Conservation (phyloP, 2,329 filamentous ascomycete species). For the Lojkania enalia region DNA sequence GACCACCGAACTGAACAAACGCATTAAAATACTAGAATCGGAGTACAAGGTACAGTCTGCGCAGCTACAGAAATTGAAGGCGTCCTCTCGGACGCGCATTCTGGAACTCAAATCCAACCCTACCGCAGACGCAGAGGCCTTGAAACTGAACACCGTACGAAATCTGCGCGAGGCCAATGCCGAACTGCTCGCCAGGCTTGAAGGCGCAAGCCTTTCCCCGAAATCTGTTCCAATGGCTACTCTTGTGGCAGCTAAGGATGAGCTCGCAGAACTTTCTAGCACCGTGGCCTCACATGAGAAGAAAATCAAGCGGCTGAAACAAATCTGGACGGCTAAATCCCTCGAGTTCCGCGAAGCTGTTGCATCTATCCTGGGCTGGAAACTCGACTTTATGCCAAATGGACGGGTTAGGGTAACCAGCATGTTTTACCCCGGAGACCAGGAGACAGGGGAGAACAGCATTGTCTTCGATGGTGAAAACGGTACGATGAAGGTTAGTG, state of each 20-base stretch:
- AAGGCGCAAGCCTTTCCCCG: slow-evolving; percentile 42
- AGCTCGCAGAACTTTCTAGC: slow-evolving; percentile 64
- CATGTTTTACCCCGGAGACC: slow-evolving; percentile 73
- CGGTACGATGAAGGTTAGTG: slow-evolving; percentile 97
- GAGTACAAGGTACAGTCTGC: slow-evolving; percentile 73
- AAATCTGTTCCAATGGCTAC: slow-evolving; percentile 74
- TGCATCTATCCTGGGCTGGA: slow-evolving; percentile 89
- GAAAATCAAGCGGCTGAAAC: slow-evolving; percentile 80
- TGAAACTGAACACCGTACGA: slow-evolving; percentile 78
- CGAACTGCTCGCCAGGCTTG: slow-evolving; percentile 75
- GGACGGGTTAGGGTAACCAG: slow-evolving; percentile 91
- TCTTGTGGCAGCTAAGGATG: slow-evolving; percentile 73
- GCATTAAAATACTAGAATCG: slow-evolving; percentile 70
- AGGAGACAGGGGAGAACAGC: slow-evolving; percentile 59
- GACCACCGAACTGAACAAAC: slow-evolving; percentile 69
- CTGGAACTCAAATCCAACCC: slow-evolving; percentile 90
- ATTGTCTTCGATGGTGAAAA: slow-evolving; percentile 89
- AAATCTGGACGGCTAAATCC: slow-evolving; percentile 89
- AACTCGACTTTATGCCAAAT: slow-evolving; percentile 94
- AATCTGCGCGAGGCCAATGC: slow-evolving; percentile 82
- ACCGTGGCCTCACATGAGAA: slow-evolving; percentile 70
- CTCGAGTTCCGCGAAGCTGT: slow-evolving; percentile 96
- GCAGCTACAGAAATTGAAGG: slow-evolving; percentile 69
- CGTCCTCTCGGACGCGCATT: slow-evolving; percentile 76
- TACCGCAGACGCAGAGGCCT: slow-evolving; percentile 79